Base-by-base conservation (phyloP, 805 yeast species). In the Pichia kluyveri region DNA sequence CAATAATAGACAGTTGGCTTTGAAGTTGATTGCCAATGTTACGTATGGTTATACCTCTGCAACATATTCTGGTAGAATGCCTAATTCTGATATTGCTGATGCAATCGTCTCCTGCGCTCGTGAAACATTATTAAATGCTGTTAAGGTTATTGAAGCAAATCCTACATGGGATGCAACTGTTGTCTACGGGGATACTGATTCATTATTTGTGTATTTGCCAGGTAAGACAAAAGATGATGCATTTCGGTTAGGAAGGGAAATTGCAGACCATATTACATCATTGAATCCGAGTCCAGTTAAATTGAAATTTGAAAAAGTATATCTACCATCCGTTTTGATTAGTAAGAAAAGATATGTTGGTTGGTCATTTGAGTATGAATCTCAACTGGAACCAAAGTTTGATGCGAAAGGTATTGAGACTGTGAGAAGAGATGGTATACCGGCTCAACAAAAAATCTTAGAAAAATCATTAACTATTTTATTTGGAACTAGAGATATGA, bases 381-480 rank as follows among this genome's bases (percentile, higher is more conserved):
- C 64, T 15, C 89, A 84, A 54, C 53, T 46, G 3, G 66, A 51
- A 8, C 87, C 96, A 0, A 72, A 65, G 34, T 89, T 93, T 62
- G 98, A 93, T 68, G 97, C 99, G 0, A 93, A 93, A 56, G 99
- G 99, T 1, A 89, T 88, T 12, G 99, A 93, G 60, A 93, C 98
- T 0, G 86, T 93, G 0, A 67, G 99, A 53, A 69, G 99, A 53
- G 99, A 93, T 65, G 98, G 98, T 0, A 84, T 90, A 27, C 95
- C 95, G 0, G 96, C 96, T 0, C 95, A 86, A 54, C 95, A 81
- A 64, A 82, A 82, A 54, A 80, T 93, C 18, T 81, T 86, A 31
- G 95, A 87, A 52, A 77, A 79, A 49, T 66, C 84, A 0, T 65
- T 93, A 5, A 68, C 84, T 36, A 70, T 79, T 0, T 63, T 93